Conservation (phyloP, 768 basidiomycete genomes). For the Termitomyces sp. region DNA sequence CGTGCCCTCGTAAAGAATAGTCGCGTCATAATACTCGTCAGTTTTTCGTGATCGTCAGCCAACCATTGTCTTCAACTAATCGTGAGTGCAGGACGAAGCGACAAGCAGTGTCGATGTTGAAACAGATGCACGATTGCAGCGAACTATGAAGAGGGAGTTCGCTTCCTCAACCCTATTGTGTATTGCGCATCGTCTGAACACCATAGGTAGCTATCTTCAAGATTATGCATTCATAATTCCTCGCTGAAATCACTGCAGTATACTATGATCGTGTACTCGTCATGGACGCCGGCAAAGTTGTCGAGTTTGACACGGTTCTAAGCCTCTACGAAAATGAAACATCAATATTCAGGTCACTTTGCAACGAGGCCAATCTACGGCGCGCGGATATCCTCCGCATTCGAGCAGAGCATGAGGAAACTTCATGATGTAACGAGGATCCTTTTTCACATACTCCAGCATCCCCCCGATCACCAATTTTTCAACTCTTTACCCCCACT, state of each 20-base stretch:
- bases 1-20: slow-evolving; percentile 60
- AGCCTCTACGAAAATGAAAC: slow-evolving; percentile 53
- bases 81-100: slow-evolving; percentile 47
- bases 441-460: no score
- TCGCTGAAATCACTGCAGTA: slow-evolving; percentile 21
- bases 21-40: slow-evolving; percentile 50
- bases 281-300: slow-evolving; percentile 64
- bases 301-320: slow-evolving; percentile 72
- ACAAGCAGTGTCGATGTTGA: slow-evolving; percentile 59
- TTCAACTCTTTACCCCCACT: no score
- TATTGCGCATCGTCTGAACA: slow-evolving; percentile 55
- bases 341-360: slow-evolving; percentile 68
- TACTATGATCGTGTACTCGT: slow-evolving; percentile 70
- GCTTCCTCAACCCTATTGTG: slow-evolving; percentile 46
- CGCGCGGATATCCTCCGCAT: slow-evolving; percentile 54
- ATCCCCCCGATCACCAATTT: background rate
- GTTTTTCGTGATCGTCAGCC: slow-evolving; percentile 8
- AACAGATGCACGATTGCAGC: slow-evolving; percentile 56
- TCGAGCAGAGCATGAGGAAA: slow-evolving; percentile 23
- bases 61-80: background rate
- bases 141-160: slow-evolving; percentile 61
- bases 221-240: background rate
- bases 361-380: slow-evolving; percentile 56
- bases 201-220: slow-evolving; percentile 35
- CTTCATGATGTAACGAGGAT: background rate